A percentile compares a stretch with the other conserved stretches of the same genome.
Evolutionary conservation across 345 rosid genomes (phyloP).

Genomic region (Kernera saxatilis): DNA sequence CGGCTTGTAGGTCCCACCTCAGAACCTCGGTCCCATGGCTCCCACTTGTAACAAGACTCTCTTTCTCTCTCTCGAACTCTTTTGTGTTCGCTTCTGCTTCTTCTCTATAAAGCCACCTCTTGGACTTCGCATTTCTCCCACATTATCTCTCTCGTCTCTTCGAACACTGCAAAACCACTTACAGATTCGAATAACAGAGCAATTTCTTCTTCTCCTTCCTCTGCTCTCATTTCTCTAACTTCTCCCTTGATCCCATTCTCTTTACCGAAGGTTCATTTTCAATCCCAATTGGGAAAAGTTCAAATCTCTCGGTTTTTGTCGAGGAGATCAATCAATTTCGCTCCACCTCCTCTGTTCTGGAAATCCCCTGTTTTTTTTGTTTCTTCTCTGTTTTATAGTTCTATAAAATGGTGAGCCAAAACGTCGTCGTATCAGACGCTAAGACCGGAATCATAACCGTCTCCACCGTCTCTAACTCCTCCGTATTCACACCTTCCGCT

Average conservation of each 20-base stretch:
- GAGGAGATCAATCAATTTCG: background rate
- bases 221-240: background rate
- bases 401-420: constrained; percentile 48
- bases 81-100: background rate
- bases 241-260: background rate
- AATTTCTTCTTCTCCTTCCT: background rate
- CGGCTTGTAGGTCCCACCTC: constrained; percentile 25
- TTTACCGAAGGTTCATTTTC: background rate
- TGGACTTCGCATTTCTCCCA: constrained; percentile 8
- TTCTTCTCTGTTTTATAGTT: background rate
- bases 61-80: background rate
- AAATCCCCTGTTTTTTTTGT: background rate
- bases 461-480: constrained; percentile 35
- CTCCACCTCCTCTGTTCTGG: background rate
- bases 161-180: background rate
- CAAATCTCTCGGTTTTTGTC: background rate
- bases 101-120: constrained; percentile 32
- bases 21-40: constrained; percentile 26
- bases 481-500: constrained; percentile 35
- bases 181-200: constrained; percentile 2
- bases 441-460: constrained; percentile 38
- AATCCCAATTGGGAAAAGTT: background rate
- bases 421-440: constrained; percentile 52
- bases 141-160: constrained; percentile 28
- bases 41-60: constrained; percentile 22